Conservation (phyloP, 2,329 filamentous ascomycete species). For the Gremmenia infestans region DNA sequence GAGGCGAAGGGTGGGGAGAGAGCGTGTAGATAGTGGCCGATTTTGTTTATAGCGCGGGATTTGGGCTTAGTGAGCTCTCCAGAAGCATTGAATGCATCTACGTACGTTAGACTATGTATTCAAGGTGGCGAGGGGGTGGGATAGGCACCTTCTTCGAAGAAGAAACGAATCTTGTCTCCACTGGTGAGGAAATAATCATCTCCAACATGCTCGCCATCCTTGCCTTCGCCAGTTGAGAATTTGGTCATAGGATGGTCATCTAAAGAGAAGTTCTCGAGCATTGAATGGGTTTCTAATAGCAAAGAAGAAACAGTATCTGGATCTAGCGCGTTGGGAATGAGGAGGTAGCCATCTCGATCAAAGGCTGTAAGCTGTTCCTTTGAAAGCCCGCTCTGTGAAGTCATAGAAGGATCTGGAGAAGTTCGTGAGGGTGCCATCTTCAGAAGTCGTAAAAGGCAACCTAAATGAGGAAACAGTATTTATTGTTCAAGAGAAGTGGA, state of each 20-base stretch:
- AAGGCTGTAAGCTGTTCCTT: slow-evolving; percentile 67
- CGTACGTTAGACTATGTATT: slow-evolving; percentile 1
- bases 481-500: too few relatives aligned
- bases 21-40: slow-evolving; percentile 71
- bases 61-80: slow-evolving; percentile 73
- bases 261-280: slow-evolving; percentile 75
- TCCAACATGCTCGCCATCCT: slow-evolving; percentile 33
- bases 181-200: slow-evolving; percentile 91
- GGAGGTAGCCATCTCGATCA: slow-evolving; percentile 79
- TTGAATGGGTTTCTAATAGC: slow-evolving; percentile 65
- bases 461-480: too few relatives aligned
- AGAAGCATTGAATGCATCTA: slow-evolving; percentile 67
- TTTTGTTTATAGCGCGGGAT: slow-evolving; percentile 81
- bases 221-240: slow-evolving; percentile 78
- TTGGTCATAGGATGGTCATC: slow-evolving; percentile 84
- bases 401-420: slow-evolving; percentile 11
- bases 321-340: slow-evolving; percentile 73
- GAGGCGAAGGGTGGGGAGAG: slow-evolving; percentile 62
- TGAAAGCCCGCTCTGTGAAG: slow-evolving; percentile 52
- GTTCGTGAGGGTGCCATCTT: slow-evolving; percentile 23
- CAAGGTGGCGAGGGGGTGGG: background rate
- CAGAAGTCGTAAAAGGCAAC: background rate
- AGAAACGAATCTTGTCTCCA: slow-evolving; percentile 90
- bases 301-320: slow-evolving; percentile 61
- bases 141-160: slow-evolving; percentile 73